These are phyloP conservation scores for Lasiosphaeria miniovina DNA, from an alignment of 495 filamentous ascomycete species.

Conservation along the genomic window DNA sequence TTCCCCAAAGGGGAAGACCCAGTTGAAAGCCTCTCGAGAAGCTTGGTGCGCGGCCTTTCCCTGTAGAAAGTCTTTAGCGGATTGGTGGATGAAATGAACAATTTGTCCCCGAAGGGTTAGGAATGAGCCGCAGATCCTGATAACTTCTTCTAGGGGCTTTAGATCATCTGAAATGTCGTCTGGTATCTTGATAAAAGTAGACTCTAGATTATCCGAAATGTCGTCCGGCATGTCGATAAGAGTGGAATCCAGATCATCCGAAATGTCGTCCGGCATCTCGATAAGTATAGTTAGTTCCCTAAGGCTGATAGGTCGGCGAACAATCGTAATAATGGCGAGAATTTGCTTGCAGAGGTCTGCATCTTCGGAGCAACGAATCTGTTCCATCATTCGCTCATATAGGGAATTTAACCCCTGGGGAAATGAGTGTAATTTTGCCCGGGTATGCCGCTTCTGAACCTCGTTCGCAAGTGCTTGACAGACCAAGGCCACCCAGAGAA, in stretches of 20 bases:
- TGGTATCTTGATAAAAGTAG: too few species aligned
- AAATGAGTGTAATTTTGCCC: constrained; percentile 3
- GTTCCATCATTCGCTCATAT: constrained; percentile 24
- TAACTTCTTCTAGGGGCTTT: constrained; percentile 3
- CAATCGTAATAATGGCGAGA: constrained; percentile 11
- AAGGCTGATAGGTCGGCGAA: constrained; percentile 21
- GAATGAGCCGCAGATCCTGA: constrained; percentile 3
- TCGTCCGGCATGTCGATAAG: too few species aligned
- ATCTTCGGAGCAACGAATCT: neutral
- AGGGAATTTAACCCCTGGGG: constrained; percentile 17
- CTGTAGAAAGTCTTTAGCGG: constrained; percentile 31
- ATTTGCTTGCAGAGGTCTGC: constrained; percentile 16
- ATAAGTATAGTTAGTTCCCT: constrained; percentile 19
- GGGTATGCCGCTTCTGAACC: neutral
- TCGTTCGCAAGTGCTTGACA: too few species aligned
- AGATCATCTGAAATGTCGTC: too few species aligned
- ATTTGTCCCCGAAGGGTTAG: constrained; percentile 19
- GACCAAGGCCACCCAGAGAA: too few species aligned
- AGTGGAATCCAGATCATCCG: too few species aligned
- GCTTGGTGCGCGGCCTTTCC: neutral
- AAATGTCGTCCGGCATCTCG: neutral
- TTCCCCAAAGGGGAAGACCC: neutral
- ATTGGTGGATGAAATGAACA: constrained; percentile 38
- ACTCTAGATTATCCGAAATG: too few species aligned
- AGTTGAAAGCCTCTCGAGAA: too few species aligned